Percentiles rank a stretch among this genome's conserved stretches.
Evolutionary conservation across 2,329 filamentous ascomycete species (phyloP).

Genomic region (Bipolaris oryzae): DNA sequence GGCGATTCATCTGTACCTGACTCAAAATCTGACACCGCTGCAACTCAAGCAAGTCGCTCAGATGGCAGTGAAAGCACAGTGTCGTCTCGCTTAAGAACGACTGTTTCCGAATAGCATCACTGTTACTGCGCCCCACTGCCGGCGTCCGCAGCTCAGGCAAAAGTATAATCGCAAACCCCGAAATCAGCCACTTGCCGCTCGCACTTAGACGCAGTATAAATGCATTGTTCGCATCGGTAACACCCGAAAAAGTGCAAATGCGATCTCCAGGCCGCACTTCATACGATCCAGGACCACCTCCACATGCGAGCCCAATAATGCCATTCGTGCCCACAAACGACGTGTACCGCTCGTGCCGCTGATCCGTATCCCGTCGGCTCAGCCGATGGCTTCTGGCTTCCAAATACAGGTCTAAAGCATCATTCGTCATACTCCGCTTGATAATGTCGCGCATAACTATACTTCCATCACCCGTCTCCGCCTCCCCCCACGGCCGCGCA

Average conservation of each 20-base stretch:
- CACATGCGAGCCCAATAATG: slow-evolving; percentile 15
- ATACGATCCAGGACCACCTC: slow-evolving; percentile 6
- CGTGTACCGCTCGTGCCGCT: slow-evolving; percentile 10
- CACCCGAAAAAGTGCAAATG: slow-evolving; percentile 17
- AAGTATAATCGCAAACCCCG: slow-evolving; percentile 16
- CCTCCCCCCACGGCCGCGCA: not conserved
- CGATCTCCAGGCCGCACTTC: slow-evolving; percentile 12
- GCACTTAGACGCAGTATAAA: slow-evolving; percentile 8
- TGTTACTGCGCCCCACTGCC: not conserved
- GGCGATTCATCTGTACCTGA: slow-evolving; percentile 8
- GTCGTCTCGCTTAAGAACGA: not conserved
- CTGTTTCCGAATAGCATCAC: not conserved
- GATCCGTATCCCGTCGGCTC: slow-evolving; percentile 6
- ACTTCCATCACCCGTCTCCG: not conserved
- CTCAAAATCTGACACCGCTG: slow-evolving; percentile 19
- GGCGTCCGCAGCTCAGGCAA: slow-evolving; percentile 11
- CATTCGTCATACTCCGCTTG: slow-evolving; percentile 6
- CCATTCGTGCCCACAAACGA: slow-evolving; percentile 19
- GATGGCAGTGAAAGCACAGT: slow-evolving; percentile 23
- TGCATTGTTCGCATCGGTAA: slow-evolving; percentile 14
- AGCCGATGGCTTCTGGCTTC: not conserved
- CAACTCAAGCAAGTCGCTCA: slow-evolving; percentile 22
- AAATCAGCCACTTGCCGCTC: slow-evolving; percentile 14
- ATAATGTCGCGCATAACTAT: slow-evolving; percentile 10
- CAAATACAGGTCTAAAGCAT: slow-evolving; percentile 1